phyloP scores from a whole-genome alignment of 2,329 filamentous ascomycete species.

The Sporothrix humicola region DNA sequence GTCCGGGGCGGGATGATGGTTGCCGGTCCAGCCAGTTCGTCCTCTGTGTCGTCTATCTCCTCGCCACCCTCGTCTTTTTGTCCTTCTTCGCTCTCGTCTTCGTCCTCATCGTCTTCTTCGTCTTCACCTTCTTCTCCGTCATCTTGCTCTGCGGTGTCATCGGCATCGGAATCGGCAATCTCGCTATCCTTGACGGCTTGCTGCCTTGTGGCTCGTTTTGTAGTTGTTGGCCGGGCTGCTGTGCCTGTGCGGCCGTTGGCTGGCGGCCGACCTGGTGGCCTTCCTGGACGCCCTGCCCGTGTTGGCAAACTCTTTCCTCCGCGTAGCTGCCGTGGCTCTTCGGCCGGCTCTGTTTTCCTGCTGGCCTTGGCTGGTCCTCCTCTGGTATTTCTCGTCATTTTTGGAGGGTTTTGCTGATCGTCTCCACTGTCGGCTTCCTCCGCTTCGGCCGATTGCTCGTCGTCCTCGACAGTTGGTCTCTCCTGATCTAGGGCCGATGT shows the following conservation, averaged over 20 bases:
- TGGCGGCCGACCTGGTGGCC: background rate
- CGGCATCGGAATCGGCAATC: conserved; percentile 32
- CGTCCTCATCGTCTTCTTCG: background rate
- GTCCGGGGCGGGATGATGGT: background rate
- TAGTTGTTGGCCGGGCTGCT: background rate
- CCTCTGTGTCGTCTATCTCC: conserved; percentile 7
- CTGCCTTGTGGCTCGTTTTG: conserved; percentile 20
- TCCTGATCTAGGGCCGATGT: background rate
- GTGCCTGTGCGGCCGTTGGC: background rate
- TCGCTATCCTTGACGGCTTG: conserved; percentile 14
- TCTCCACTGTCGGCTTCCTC: background rate
- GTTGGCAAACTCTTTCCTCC: conserved; percentile 15
- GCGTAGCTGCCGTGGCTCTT: conserved; percentile 14
- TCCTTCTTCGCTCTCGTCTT: background rate
- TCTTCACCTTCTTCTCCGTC: background rate
- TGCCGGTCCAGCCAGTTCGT: conserved; percentile 19
- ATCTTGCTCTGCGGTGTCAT: too few relatives aligned
- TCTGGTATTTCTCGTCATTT: conserved; percentile 7
- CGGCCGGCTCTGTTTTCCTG: background rate
- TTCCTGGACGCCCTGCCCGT: background rate
- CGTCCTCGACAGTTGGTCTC: background rate
- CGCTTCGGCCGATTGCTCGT: background rate
- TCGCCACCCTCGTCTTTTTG: background rate
- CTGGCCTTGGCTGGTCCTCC: background rate
- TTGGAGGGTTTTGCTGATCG: background rate